A percentile compares a stretch with the other conserved stretches of the same genome.
Conservation (phyloP, 2,329 filamentous ascomycete species). For the Aureobasidium sp. region DNA sequence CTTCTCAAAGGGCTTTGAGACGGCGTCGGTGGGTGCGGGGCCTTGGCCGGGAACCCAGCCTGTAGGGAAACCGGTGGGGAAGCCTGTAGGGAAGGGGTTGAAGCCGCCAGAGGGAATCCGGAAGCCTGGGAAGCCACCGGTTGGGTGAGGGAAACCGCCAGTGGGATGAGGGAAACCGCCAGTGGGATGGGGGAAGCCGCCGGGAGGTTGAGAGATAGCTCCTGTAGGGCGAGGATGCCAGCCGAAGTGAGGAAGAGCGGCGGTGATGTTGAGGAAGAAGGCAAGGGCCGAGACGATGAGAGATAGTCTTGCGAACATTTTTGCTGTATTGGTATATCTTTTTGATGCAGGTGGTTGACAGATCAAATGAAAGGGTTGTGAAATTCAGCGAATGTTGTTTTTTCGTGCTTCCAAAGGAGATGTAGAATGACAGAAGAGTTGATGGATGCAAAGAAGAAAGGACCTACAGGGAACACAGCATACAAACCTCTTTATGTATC, state of each 20-base stretch:
- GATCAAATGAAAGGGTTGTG: neutral
- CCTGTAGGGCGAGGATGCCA: neutral
- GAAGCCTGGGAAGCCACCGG: conserved; percentile 12
- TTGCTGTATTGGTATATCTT: neutral
- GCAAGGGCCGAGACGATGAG: conserved; percentile 9
- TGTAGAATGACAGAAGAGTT: neutral
- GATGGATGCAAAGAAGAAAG: neutral
- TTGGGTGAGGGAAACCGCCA: neutral
- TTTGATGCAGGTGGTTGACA: neutral
- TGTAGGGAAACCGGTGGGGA: conserved; percentile 10
- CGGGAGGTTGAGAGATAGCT: conserved; percentile 1
- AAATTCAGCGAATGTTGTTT: neutral
- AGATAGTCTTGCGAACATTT: conserved; percentile 8
- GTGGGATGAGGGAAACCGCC: conserved; percentile 10
- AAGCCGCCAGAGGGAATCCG: neutral
- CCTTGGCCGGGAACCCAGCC: conserved; percentile 7
- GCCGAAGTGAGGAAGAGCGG: conserved; percentile 5
- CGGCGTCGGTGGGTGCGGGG: neutral
- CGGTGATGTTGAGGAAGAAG: conserved; percentile 3
- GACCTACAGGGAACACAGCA: conserved; percentile 3
- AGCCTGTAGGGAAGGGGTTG: neutral
- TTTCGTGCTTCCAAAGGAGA: neutral
- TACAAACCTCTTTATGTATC: conserved; percentile 4
- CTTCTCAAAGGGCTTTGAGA: neutral
- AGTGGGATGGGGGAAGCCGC: conserved; percentile 3